Conservation (phyloP, 257 asterid genomes). For the Solanum ossicruentum region DNA sequence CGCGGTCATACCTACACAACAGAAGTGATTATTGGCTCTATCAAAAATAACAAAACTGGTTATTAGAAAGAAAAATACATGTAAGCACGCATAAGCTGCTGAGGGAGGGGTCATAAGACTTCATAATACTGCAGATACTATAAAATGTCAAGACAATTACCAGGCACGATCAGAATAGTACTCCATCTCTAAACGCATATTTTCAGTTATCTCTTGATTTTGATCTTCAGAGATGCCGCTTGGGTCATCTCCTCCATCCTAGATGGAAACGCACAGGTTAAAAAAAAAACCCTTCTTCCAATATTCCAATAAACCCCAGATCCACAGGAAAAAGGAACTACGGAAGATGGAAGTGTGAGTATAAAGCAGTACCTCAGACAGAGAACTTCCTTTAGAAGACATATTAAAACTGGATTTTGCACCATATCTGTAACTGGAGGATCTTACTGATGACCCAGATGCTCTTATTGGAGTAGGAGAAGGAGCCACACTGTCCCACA, state of each 20-base stretch:
- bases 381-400: slow-evolving; percentile 23
- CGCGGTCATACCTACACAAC: slow-evolving; percentile 72
- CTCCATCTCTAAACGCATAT: slow-evolving; percentile 83
- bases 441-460: slow-evolving; percentile 65
- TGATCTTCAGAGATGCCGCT: slow-evolving; percentile 27
- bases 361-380: slow-evolving; percentile 36
- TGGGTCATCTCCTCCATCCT: slow-evolving; percentile 45
- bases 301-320: not conserved
- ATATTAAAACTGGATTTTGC: slow-evolving; percentile 27
- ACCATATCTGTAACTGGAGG: slow-evolving; percentile 59
- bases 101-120: not conserved
- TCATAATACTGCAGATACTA: not conserved
- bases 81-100: slow-evolving; percentile 8
- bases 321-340: not conserved
- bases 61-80: not conserved
- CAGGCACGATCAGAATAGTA: slow-evolving; percentile 85
- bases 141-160: slow-evolving; percentile 23
- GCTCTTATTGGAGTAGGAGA: slow-evolving; percentile 94
- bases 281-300: not conserved
- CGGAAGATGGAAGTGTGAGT: not conserved
- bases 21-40: not conserved
- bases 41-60: slow-evolving; percentile 1
- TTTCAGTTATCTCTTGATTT: slow-evolving; percentile 62
- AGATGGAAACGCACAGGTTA: slow-evolving; percentile 1
- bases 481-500: slow-evolving; percentile 87